A percentile compares a stretch with the other conserved stretches of the same genome.
Evolutionary conservation across 2,329 filamentous ascomycete genomes (phyloP).

Genomic region (Trichocomaceae sp.): DNA sequence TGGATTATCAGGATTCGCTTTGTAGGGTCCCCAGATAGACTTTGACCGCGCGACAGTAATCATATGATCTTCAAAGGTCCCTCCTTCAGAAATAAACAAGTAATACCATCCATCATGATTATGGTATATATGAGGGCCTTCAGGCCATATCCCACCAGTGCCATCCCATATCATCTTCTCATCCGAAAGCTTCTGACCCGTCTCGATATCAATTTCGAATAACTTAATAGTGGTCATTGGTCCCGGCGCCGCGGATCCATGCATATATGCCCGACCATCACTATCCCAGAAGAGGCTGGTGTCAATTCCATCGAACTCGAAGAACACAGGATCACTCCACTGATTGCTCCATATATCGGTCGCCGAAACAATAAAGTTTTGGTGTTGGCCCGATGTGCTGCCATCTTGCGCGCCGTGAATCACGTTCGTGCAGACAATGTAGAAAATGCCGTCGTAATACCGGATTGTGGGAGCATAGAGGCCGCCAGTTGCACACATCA

Average conservation of each 20-base stretch:
- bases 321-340: neutral
- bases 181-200: neutral
- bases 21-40: slow-evolving; percentile 34
- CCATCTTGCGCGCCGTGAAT: neutral
- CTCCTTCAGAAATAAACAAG: slow-evolving; percentile 43
- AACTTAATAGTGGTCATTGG: neutral
- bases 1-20: slow-evolving; percentile 34
- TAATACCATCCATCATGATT: slow-evolving; percentile 45
- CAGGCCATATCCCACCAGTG: slow-evolving; percentile 36
- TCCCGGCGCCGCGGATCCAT: neutral
- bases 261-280: neutral
- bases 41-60: slow-evolving; percentile 26
- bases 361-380: neutral
- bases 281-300: neutral
- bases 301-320: neutral
- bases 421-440: neutral
- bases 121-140: slow-evolving; percentile 47
- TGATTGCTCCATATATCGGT: neutral
- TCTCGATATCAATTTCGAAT: neutral
- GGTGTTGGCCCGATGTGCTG: neutral
- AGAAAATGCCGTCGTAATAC: neutral
- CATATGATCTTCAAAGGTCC: slow-evolving; percentile 24
- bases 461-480: neutral
- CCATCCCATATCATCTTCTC: slow-evolving; percentile 38
- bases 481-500: neutral